Evolutionary conservation across 164 flowering plant species (phyloP).

Genomic region (Tetracentron sinense): DNA sequence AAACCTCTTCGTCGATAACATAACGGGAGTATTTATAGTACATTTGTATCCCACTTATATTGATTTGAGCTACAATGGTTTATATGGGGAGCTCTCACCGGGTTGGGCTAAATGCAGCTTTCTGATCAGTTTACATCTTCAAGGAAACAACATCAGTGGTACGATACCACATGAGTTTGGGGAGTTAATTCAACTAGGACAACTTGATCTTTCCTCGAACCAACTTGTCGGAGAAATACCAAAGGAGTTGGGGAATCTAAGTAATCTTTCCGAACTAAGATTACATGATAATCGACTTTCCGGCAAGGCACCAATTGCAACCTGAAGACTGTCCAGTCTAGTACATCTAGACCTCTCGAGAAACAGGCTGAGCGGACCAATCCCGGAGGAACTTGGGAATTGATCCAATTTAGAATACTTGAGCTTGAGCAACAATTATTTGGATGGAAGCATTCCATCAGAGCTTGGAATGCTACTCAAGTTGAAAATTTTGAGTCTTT

Average conservation of each 20-base stretch:
- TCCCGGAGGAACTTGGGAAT: slow-evolving; percentile 11
- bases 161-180: neutral
- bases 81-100: neutral
- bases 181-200: neutral
- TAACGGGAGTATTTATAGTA: neutral
- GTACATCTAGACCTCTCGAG: neutral
- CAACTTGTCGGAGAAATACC: neutral
- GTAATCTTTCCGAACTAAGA: neutral
- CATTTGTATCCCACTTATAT: neutral
- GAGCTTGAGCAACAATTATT: slow-evolving; percentile 10
- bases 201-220: neutral
- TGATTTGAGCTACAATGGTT: neutral
- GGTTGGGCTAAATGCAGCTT: neutral
- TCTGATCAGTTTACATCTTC: neutral
- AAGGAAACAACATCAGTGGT: neutral
- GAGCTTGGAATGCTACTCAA: slow-evolving; percentile 9
- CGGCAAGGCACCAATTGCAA: neutral
- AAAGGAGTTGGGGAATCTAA: neutral
- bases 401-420: neutral
- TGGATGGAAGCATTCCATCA: neutral
- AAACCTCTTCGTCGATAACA: neutral
- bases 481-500: slow-evolving; percentile 20
- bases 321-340: neutral
- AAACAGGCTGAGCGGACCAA: slow-evolving; percentile 1
- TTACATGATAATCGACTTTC: neutral